These are phyloP conservation scores for Coffea canephora DNA, from an alignment of 257 asterid genomes.

Conservation along the genomic window DNA sequence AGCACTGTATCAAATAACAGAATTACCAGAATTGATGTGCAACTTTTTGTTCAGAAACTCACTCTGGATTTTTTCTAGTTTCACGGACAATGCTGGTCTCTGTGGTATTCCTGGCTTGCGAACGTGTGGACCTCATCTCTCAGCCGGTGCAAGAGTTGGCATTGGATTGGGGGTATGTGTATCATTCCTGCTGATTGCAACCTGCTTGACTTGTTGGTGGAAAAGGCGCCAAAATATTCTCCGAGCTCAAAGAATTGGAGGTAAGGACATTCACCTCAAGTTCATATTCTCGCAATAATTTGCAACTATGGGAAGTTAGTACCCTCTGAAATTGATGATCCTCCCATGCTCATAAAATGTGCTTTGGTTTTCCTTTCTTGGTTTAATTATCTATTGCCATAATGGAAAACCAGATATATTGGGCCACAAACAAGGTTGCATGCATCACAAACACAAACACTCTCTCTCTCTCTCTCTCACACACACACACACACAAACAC, in stretches of 20 bases:
- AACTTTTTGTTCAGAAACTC: slow-evolving; percentile 20
- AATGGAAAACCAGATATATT: background rate
- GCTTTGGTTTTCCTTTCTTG: background rate
- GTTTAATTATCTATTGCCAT: background rate
- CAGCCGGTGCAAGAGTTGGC: slow-evolving; percentile 74
- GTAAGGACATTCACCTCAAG: slow-evolving; percentile 32
- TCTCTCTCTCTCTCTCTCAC: background rate
- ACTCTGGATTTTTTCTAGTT: slow-evolving; percentile 50
- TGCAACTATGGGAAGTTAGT: background rate
- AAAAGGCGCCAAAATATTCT: slow-evolving; percentile 87
- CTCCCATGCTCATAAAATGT: background rate
- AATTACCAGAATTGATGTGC: background rate
- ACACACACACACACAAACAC: background rate
- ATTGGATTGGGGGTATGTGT: slow-evolving; percentile 57
- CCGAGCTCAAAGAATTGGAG: slow-evolving; percentile 84
- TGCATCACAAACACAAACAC: background rate
- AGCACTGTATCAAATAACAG: too few species aligned
- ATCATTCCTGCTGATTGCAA: slow-evolving; percentile 49
- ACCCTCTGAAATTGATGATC: background rate
- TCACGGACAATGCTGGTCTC: slow-evolving; percentile 89
- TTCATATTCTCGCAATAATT: background rate
- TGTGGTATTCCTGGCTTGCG: slow-evolving; percentile 93
- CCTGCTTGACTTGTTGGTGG: slow-evolving; percentile 91
- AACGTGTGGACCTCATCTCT: slow-evolving; percentile 76
- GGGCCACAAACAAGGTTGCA: background rate